phyloP scores from a whole-genome alignment of 148 eudicot genomes.

The Camellia japonica region DNA sequence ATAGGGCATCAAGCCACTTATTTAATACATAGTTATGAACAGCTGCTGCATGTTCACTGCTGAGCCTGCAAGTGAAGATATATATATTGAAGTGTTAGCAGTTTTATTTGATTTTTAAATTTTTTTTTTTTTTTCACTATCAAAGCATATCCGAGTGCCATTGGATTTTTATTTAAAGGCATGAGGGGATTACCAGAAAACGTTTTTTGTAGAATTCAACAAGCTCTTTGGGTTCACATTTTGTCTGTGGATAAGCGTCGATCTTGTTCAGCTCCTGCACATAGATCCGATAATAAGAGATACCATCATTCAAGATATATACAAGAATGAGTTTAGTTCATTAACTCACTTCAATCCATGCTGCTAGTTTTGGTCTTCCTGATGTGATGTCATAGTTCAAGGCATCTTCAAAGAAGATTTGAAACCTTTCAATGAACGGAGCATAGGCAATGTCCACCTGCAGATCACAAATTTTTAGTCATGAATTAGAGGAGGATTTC shows the following conservation, averaged over 20 bases:
- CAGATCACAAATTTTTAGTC: too few relatives aligned
- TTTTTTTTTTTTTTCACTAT: too few relatives aligned
- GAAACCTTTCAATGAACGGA: conserved; percentile 69
- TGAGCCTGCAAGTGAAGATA: too few relatives aligned
- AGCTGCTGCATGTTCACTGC: too few relatives aligned
- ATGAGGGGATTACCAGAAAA: conserved; percentile 12
- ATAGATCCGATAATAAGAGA: not conserved
- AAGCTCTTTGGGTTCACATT: conserved; percentile 8
- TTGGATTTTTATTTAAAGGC: not conserved
- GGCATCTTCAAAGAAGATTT: conserved; percentile 51
- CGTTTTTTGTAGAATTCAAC: conserved; percentile 1
- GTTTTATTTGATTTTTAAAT: too few relatives aligned
- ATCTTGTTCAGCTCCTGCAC: conserved; percentile 65
- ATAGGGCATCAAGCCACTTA: too few relatives aligned
- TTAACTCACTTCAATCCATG: conserved; percentile 59
- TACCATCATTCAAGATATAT: not conserved
- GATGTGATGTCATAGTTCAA: conserved; percentile 57
- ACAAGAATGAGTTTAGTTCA: not conserved
- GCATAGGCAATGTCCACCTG: conserved; percentile 61
- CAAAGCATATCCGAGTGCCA: not conserved
- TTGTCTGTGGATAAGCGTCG: conserved; percentile 47
- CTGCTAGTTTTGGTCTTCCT: conserved; percentile 52
- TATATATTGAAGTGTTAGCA: too few relatives aligned
- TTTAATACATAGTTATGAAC: too few relatives aligned
- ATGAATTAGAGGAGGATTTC: too few relatives aligned